Conservation (phyloP, 1,284 basidiomycete genomes). For the Papiliotrema nemorosa region DNA sequence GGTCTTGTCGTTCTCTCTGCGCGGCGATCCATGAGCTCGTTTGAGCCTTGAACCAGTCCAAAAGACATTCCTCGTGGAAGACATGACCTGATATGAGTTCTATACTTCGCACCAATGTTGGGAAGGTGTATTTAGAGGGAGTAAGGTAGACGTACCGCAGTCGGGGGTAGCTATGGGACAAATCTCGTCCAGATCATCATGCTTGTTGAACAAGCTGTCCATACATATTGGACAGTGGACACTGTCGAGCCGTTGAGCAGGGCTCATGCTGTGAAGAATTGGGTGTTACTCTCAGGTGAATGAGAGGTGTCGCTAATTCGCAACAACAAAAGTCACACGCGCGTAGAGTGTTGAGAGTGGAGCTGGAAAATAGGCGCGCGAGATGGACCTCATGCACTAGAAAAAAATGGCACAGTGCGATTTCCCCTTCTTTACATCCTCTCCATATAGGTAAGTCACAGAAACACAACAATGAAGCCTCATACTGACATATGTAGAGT, state of each 20-base stretch:
- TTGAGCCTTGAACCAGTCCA: conserved; percentile 34
- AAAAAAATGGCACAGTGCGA: too few species aligned
- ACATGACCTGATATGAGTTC: conserved; percentile 33
- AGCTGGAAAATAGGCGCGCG: too few species aligned
- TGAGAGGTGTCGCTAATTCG: too few species aligned
- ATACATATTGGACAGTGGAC: conserved; percentile 41
- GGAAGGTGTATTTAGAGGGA: not conserved
- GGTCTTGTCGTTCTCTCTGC: not conserved
- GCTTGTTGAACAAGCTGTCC: conserved; percentile 34
- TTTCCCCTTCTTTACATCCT: not conserved
- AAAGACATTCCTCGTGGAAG: conserved; percentile 39
- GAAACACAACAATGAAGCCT: conserved; percentile 2
- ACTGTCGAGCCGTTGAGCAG: conserved; percentile 11
- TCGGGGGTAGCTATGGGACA: conserved; percentile 33
- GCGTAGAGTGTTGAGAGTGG: too few species aligned
- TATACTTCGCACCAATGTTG: not conserved
- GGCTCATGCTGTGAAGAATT: not conserved
- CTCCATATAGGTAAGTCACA: conserved; percentile 1
- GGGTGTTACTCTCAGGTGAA: too few species aligned
- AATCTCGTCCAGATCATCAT: conserved; percentile 38
- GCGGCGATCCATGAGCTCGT: conserved; percentile 17
- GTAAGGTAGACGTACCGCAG: conserved; percentile 36
- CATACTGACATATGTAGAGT: conserved; percentile 20
- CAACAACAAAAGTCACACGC: too few species aligned
- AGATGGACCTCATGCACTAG: too few species aligned